Evolutionary conservation across 768 basidiomycete species (phyloP).

Genomic region (Boletus coccyginus): DNA sequence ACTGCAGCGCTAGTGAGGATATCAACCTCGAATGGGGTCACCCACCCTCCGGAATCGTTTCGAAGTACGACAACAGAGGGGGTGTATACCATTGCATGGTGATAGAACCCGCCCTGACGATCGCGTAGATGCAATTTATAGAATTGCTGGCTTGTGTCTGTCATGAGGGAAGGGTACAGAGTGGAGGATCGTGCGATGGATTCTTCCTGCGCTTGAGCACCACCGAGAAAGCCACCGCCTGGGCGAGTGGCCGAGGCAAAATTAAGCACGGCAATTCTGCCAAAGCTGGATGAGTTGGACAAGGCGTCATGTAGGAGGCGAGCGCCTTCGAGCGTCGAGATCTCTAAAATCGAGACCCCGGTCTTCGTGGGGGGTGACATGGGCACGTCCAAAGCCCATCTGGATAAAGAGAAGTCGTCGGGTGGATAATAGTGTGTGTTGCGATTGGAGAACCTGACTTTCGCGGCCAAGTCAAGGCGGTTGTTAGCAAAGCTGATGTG

Average conservation of each 20-base stretch:
- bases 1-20: conserved; percentile 74
- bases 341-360: conserved; percentile 52
- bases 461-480: conserved; percentile 34
- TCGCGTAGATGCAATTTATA: conserved; percentile 56
- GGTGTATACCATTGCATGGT: conserved; percentile 78
- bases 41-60: conserved; percentile 56
- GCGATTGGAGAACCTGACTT: conserved; percentile 34
- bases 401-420: conserved; percentile 41
- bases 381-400: conserved; percentile 38
- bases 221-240: conserved; percentile 72
- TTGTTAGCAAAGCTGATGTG: conserved; percentile 32
- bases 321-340: conserved; percentile 63
- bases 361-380: conserved; percentile 13
- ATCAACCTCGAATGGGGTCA: conserved; percentile 57
- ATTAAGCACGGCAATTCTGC: conserved; percentile 62
- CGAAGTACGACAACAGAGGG: conserved; percentile 62
- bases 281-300: conserved; percentile 10
- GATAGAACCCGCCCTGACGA: conserved; percentile 56
- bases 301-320: conserved; percentile 34
- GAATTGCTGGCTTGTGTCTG: conserved; percentile 53
- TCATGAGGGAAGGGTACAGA: conserved; percentile 60
- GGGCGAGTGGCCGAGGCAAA: conserved; percentile 76
- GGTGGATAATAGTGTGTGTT: conserved; percentile 55
- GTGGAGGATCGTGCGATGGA: conserved; percentile 76
- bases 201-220: conserved; percentile 79